Evolutionary conservation across 2,329 filamentous ascomycete genomes (phyloP), one percentile per base, ranked within the genome.

Genomic region (Gaeumannomyces sp.): DNA sequence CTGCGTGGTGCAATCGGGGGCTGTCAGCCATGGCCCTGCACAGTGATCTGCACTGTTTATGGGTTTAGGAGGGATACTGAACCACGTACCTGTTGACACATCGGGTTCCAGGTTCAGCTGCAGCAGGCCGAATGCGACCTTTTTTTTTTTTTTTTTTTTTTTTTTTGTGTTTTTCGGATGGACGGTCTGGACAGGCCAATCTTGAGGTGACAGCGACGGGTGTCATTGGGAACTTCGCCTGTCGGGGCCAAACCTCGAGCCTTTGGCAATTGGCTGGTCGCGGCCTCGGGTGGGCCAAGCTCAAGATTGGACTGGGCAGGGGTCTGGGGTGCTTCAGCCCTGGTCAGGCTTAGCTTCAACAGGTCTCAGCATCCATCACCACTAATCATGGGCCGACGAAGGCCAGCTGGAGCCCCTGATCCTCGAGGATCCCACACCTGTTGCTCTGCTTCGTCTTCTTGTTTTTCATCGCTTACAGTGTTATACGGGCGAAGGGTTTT

Each of bases 401-500:
- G 4, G 14, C 38, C 22, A 19, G 45, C 45, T 53, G 22, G 45
- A 22, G 22, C 45, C 45, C 45, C 45, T 53, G 45, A 25, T 7
- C 8, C 22, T 22, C 22, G 45, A 53, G 45, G 19, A 53, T 53
- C 45, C 45, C 45, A 53, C 45, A 22, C 45, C n/a, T n/a, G 45
- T n/a, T 25, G 45, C 45, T 53, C 45, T 53, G 45, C 35, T 63
- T 35, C 53, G n/a, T 22, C 58, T 59, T 62, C 28, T 58, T 62
- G 45, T 25, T 53, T 50, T 22, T 50, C 22, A 2, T 50, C 8
- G 16, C 33, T n/a, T n/a, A 29, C 29, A 29, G 29, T 29, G 6
- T 29, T 6, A 3, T 35, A 16, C 38, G 6, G 38, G 38, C 38
- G 3, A n/a, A 7, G n/a, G 45, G 19, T 5, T n/a, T 53, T 53